Base-by-base conservation (phyloP, 148 eudicot genomes). In the Diospyros kaki region DNA sequence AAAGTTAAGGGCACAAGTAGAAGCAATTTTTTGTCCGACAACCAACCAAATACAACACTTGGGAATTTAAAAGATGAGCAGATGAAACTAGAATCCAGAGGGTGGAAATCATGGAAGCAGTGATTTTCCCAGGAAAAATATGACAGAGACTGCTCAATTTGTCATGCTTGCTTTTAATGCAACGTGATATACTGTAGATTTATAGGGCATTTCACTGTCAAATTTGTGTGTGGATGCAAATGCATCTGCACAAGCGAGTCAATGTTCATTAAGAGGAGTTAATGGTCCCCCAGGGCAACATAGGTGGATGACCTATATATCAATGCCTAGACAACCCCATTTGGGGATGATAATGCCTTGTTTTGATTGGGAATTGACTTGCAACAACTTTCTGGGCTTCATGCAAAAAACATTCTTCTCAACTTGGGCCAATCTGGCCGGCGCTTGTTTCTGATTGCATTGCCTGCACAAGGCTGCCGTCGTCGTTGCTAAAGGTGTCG, bases 311-410 rank as follows among this genome's bases (percentile, higher is more conserved):
- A 44, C 15, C 10, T 44, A n/a, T n/a, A n/a, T n/a, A 4, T 40
- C n/a, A 5, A 28, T 28, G 28, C 28, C 28, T 28, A 28, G 28
- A 28, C 28, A 28, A 28, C 28, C 28, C 28, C 28, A 28, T 28
- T 28, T 28, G 28, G 28, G 28, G 28, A 28, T 28, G 28, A 28
- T 28, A 15, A 39, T 66, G 4, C 12, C 73, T 54, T 71, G 60
- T 40, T 54, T 15, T 71, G 61, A 6, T n/a, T 55, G 73, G 15
- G 73, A 55, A 71, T 44, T 71, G 73, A 56, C 73, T 56, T 71
- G 39, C 62, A 55, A 55, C 62, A 71, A 56, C 63, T 55, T 71
- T 17, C 45, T 70, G 40, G 61, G 73, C 60, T 54, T 38, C 62
- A 71, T 12, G 15, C 9, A 41, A n/a, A 18, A 41, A 12, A 66